Evolutionary conservation across 257 asterid genomes (phyloP).

Genomic region (Lycium ferocissimum): DNA sequence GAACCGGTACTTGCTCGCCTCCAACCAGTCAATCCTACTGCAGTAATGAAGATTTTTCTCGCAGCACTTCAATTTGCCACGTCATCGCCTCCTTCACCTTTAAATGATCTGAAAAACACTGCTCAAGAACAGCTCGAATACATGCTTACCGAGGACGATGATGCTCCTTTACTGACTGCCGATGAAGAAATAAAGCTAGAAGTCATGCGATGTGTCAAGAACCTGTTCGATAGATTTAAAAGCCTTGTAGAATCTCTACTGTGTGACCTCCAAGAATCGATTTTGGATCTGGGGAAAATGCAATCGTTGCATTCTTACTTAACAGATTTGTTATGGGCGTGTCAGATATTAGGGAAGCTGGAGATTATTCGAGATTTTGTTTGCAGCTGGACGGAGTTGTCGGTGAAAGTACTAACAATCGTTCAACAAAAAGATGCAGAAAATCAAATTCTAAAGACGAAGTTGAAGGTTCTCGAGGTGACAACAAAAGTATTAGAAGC

Average conservation of each 20-base stretch:
- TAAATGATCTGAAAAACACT: slow-evolving; percentile 70
- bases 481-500: slow-evolving; percentile 67
- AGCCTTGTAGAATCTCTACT: slow-evolving; percentile 54
- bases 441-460: slow-evolving; percentile 40
- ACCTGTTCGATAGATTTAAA: slow-evolving; percentile 53
- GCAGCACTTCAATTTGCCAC: slow-evolving; percentile 79
- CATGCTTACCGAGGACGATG: slow-evolving; percentile 90
- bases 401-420: slow-evolving; percentile 52
- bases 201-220: slow-evolving; percentile 50
- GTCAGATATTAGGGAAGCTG: slow-evolving; percentile 66
- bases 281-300: slow-evolving; percentile 44
- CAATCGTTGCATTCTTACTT: slow-evolving; percentile 49
- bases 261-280: slow-evolving; percentile 46
- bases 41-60: slow-evolving; percentile 58
- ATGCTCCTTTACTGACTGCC: slow-evolving; percentile 69
- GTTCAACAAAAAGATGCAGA: slow-evolving; percentile 42
- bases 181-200: slow-evolving; percentile 63
- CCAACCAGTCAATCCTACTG: slow-evolving; percentile 65
- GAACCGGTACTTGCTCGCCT: slow-evolving; percentile 77
- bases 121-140: slow-evolving; percentile 94
- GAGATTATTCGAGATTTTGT: slow-evolving; percentile 65
- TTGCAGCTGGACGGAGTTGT: slow-evolving; percentile 64
- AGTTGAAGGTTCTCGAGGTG: slow-evolving; percentile 66
- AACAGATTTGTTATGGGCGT: slow-evolving; percentile 76
- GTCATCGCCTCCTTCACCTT: slow-evolving; percentile 57